Percentiles rank a stretch among this genome's conserved stretches.
Conservation (phyloP, 805 yeast species). For the Wickerhamiella australiensis region DNA sequence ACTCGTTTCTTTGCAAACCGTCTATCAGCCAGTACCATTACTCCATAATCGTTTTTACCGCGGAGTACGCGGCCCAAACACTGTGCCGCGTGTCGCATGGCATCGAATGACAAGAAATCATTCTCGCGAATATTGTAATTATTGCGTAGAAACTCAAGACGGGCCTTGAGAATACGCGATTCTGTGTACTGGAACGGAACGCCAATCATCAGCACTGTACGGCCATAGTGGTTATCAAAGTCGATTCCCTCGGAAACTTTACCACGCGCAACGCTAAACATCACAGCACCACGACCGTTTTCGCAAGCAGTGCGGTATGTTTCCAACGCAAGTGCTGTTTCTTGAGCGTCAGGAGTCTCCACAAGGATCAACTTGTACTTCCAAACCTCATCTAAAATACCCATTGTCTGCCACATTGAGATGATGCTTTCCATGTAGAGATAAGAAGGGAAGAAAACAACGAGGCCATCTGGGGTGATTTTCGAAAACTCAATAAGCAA, state of each 20-base stretch:
- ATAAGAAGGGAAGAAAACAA: conserved; percentile 94
- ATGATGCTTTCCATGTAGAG: conserved; percentile 96
- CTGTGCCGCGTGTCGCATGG: conserved; percentile 99
- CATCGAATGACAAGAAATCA: conserved; percentile 93
- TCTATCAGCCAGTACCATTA: conserved; percentile 94
- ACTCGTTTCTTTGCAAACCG: conserved; percentile 74
- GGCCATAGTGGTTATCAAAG: conserved; percentile 96
- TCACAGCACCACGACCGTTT: conserved; percentile 94
- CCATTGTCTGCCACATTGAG: conserved; percentile 98
- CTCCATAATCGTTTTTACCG: conserved; percentile 97
- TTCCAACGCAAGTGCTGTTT: conserved; percentile 87
- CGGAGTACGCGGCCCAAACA: conserved; percentile 93
- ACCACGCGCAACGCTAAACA: conserved; percentile 96
- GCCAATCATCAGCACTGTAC: conserved; percentile 97
- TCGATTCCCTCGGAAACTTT: conserved; percentile 98
- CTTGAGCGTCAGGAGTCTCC: conserved; percentile 99
- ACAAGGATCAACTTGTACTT: conserved; percentile 87
- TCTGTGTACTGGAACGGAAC: conserved; percentile 99
- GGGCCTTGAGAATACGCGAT: conserved; percentile 86
- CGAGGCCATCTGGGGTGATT: conserved; percentile 95
- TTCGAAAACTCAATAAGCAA: conserved; percentile 84
- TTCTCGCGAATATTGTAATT: conserved; percentile 86
- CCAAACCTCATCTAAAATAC: conserved; percentile 96
- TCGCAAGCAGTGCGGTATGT: conserved; percentile 94
- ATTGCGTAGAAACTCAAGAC: conserved; percentile 85